phyloP scores from a whole-genome alignment of 1,284 basidiomycete genomes.

The Trametes versicolor region DNA sequence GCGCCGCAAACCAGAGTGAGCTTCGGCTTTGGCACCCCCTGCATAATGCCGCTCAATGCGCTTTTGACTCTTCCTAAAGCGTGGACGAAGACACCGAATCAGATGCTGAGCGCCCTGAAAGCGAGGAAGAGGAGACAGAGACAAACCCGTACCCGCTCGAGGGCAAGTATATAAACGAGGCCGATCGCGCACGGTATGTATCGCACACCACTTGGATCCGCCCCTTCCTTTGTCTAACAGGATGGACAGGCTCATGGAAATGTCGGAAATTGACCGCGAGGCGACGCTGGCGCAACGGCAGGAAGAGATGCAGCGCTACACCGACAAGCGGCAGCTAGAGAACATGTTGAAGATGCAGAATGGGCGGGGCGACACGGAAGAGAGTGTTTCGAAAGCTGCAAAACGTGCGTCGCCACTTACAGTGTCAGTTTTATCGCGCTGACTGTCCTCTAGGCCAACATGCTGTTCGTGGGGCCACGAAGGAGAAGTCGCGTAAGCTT shows the following conservation, averaged over 20 bases:
- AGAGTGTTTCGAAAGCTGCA: constrained; percentile 75
- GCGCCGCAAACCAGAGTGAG: constrained; percentile 62
- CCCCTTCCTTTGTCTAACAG: constrained; percentile 17
- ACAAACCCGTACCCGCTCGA: constrained; percentile 90
- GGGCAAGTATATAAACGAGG: constrained; percentile 88
- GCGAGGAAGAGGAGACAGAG: constrained; percentile 60
- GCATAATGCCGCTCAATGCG: constrained; percentile 10
- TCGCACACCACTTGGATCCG: constrained; percentile 2
- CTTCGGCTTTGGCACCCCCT: constrained; percentile 14
- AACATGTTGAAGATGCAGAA: constrained; percentile 79
- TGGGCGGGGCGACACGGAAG: constrained; percentile 54
- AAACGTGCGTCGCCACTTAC: constrained; percentile 63
- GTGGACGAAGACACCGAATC: constrained; percentile 41
- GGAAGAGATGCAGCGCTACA: constrained; percentile 83
- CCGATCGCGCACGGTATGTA: constrained; percentile 81
- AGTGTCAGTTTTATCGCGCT: background rate
- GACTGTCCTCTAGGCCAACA: constrained; percentile 66
- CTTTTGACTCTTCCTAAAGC: constrained; percentile 18
- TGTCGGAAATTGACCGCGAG: constrained; percentile 92
- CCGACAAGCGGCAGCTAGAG: constrained; percentile 79
- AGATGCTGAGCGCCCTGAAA: constrained; percentile 66
- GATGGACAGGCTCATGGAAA: constrained; percentile 69
- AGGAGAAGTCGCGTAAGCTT: constrained; percentile 84
- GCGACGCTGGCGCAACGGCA: constrained; percentile 82
- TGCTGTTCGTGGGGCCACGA: constrained; percentile 80